phyloP scores from a whole-genome alignment of 257 asterid species.

The Striga asiatica region DNA sequence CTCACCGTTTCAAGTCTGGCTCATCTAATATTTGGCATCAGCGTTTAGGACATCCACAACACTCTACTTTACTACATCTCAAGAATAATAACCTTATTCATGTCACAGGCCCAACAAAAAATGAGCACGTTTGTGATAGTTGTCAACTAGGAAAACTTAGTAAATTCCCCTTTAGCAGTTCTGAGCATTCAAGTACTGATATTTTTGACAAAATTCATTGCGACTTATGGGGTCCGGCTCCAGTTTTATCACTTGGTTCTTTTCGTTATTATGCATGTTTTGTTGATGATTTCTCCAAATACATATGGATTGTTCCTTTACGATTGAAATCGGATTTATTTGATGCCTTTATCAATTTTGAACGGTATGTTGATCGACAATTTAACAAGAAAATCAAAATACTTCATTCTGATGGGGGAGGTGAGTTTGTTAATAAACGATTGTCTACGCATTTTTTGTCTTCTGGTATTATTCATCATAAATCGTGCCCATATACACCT shows the following conservation, averaged over 20 bases:
- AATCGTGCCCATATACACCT: neutral
- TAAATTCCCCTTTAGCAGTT: too few species aligned
- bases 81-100: slow-evolving; percentile 5
- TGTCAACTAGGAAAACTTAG: too few species aligned
- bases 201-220: slow-evolving; percentile 7
- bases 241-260: neutral
- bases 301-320: neutral
- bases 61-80: neutral
- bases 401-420: slow-evolving; percentile 4
- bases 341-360: neutral
- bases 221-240: slow-evolving; percentile 5
- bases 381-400: neutral
- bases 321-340: neutral
- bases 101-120: neutral
- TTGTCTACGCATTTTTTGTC: neutral
- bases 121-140: neutral
- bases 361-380: neutral
- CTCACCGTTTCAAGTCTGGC: neutral
- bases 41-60: slow-evolving; percentile 14
- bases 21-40: slow-evolving; percentile 1
- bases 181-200: neutral
- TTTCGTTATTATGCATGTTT: slow-evolving; percentile 11
- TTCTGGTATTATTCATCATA: neutral
- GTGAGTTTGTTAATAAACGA: neutral
- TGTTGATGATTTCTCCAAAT: slow-evolving; percentile 5